Evolutionary conservation across 1,284 basidiomycete species (phyloP).

Genomic region (Cerioporus squamosus): DNA sequence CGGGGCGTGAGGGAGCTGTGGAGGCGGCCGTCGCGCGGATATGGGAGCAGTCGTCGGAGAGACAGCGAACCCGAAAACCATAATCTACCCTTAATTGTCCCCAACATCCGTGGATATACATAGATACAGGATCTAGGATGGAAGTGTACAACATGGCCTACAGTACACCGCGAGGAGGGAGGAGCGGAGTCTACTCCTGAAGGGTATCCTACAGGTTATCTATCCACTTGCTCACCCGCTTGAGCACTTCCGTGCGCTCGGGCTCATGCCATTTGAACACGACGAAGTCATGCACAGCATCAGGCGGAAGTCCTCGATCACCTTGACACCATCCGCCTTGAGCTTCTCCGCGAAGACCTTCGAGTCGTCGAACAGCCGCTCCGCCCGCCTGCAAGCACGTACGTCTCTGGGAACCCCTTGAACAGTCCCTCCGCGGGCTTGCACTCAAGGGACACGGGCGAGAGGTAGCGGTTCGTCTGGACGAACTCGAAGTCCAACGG

Average conservation of each 20-base stretch:
- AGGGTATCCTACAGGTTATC: not conserved
- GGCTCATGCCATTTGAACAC: constrained; percentile 27
- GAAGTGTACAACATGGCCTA: too few relatives aligned
- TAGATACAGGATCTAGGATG: too few relatives aligned
- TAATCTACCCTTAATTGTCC: too few relatives aligned
- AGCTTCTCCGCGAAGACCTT: constrained; percentile 22
- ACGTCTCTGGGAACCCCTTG: constrained; percentile 28
- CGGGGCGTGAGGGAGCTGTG: not conserved
- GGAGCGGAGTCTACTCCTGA: too few relatives aligned
- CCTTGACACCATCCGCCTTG: constrained; percentile 21
- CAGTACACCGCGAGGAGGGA: too few relatives aligned
- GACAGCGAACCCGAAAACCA: too few relatives aligned
- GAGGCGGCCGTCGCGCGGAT: not conserved
- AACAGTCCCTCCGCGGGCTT: constrained; percentile 21
- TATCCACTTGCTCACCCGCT: constrained; percentile 15
- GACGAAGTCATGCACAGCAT: constrained; percentile 24
- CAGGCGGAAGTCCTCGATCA: constrained; percentile 11
- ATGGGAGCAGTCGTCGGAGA: not conserved
- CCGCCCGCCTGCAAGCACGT: constrained; percentile 30
- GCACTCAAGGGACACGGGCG: constrained; percentile 19
- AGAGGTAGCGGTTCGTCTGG: constrained; percentile 22
- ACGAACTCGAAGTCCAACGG: constrained; percentile 12
- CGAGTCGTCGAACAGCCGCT: constrained; percentile 31
- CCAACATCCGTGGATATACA: too few relatives aligned
- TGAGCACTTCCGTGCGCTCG: constrained; percentile 19